phyloP scores from a whole-genome alignment of 202 grass and related monocot genomes.

The Panicum virgatum region DNA sequence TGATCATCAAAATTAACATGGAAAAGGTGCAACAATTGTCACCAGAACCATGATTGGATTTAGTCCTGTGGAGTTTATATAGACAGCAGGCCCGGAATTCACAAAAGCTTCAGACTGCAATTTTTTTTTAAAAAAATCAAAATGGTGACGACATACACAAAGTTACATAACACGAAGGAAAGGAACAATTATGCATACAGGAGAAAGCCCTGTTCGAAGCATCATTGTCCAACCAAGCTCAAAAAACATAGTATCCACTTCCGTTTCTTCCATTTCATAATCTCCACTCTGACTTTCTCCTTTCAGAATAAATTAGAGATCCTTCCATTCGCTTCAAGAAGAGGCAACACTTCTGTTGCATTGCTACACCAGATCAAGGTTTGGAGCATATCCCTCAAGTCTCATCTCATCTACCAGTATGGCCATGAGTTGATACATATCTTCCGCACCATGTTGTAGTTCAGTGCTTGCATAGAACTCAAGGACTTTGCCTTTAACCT shows the following conservation, averaged over 20 bases:
- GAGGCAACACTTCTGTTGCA: neutral
- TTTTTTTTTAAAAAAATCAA: constrained; percentile 25
- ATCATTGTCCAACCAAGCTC: constrained; percentile 95
- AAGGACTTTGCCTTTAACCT: constrained; percentile 56
- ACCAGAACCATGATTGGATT: constrained; percentile 99
- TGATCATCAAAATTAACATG: constrained; percentile 25
- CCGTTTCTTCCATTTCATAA: neutral
- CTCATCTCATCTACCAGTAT: constrained; percentile 74
- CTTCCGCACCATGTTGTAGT: constrained; percentile 47
- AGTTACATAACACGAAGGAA: constrained; percentile 6
- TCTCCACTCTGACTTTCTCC: neutral
- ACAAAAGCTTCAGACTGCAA: constrained; percentile 79
- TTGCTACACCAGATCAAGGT: constrained; percentile 48
- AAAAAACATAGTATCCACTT: constrained; percentile 22
- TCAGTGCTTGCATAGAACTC: constrained; percentile 77
- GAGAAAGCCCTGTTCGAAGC: constrained; percentile 71
- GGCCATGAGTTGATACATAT: constrained; percentile 55
- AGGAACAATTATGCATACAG: constrained; percentile 64
- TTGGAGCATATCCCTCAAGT: constrained; percentile 70
- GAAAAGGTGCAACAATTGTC: constrained; percentile 17
- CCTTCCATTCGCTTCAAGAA: neutral
- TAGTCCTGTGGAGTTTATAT: constrained; percentile 79
- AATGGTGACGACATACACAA: constrained; percentile 4
- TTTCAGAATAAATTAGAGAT: neutral
- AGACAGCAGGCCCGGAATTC: constrained; percentile 83